Base-by-base conservation (phyloP, 768 basidiomycete genomes). In the Suillus weaverae region DNA sequence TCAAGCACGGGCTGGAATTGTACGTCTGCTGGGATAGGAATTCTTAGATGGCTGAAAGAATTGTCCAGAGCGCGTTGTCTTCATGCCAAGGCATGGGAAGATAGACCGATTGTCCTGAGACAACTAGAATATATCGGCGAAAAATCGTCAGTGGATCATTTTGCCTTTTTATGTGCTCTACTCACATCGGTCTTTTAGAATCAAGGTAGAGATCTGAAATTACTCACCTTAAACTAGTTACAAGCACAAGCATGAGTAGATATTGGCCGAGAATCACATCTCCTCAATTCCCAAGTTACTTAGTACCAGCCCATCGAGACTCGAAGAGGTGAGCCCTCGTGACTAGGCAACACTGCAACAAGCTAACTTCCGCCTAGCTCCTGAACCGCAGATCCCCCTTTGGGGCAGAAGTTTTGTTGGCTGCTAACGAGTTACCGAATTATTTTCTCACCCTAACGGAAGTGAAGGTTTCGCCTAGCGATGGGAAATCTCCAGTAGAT, bases 121-220 rank as follows among this genome's bases (percentile, higher is more conserved):
- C 97, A 99, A 74, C 83, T 99, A 59, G 88, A 92, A 39, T 86
- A 89, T n/a, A 89, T 99, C 48, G 97, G 96, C 38, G 93, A 95
- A 72, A 94, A 94, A 85, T 93, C 92, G 92, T 94, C 63, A 73
- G 90, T 76, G 16, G 39, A 32, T 39, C 60, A 30, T 30, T 36
- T 20, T 41, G 41, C 44, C n/a, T 18, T 16, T 13, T 10, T 56
- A 35, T 18, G 60, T 41, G 26, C 33, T 18, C 44, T 18, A 33
- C 44, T 67, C n/a, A 71, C 11, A 0, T 16, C 20, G 35, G n/a
- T 33, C 22, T 20, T 36, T 41, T 53, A 77, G 75, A 61, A 70
- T 72, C 43, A 72, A 72, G 67, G 73, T 71, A 70, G 38, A 56
- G 7, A 22, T 33, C 13, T 56, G 20, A 35, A 46, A 33, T 38